Base-by-base conservation (phyloP, 768 basidiomycete genomes). In the Cystobasidium ongulense region DNA sequence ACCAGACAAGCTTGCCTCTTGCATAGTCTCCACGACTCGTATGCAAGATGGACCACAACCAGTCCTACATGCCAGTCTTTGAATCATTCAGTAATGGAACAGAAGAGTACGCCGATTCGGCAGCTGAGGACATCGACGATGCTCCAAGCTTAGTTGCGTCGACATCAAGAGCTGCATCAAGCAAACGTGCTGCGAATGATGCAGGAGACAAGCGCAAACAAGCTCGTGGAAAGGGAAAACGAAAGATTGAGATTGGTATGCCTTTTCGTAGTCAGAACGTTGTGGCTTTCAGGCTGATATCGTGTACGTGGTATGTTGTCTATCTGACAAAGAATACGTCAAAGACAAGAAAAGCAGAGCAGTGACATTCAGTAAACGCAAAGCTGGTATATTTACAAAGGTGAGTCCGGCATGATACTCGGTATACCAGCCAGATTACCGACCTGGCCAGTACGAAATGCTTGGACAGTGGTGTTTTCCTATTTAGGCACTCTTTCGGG, bases 191-290 rank as follows among this genome's bases (percentile, higher is more conserved):
- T 11, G 15, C n/a, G 15, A n/a, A 50, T 21, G 46, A 50, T 8
- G n/a, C 46, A 17, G 63, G 21, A 39, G 52, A 52, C 17, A 67
- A 67, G 43, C 65, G 41, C 7, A 43, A 52, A 39, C 43, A 23
- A 23, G 27, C 65, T 11, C 15, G 53, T 54, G 68, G 68, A 5
- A 54, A 71, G 54, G 68, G 68, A 4, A 52, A 54, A 36, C 68
- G 68, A 10, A 71, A 71, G 68, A 71, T 71, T 59, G 50, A 53
- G 27, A 71, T 71, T 36, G 68, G 68, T 71, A 36, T 2, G 68
- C 38, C 57, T 61, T 7, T n/a, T 8, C 46, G n/a, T n/a, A n/a
- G 35, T 25, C 21, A 8, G 25, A 38, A 36, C 63, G n/a, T n/a
- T n/a, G n/a, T n/a, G n/a, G n/a, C 27, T 25, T n/a, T 8, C 27